Conservation (phyloP, 345 rosid genomes). For the Kernera saxatilis region DNA sequence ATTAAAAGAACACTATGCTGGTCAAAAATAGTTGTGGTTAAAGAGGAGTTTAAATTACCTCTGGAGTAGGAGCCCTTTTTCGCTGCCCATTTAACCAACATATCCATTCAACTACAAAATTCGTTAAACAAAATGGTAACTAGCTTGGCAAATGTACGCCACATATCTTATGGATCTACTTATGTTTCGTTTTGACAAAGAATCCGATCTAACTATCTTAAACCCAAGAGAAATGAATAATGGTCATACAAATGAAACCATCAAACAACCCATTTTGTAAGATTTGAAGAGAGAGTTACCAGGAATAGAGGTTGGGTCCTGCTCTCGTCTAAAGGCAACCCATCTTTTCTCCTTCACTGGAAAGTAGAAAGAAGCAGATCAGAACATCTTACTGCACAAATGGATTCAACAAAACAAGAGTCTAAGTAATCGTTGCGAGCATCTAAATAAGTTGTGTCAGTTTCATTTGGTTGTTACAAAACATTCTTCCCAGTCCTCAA, state of each 20-base stretch:
- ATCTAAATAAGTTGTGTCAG: background rate
- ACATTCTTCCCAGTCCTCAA: background rate
- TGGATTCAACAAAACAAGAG: background rate
- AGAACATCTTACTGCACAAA: slow-evolving; percentile 10
- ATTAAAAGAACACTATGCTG: background rate
- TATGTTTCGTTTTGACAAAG: slow-evolving; percentile 1
- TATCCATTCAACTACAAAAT: slow-evolving; percentile 90
- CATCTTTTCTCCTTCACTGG: slow-evolving; percentile 97
- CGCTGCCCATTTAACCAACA: slow-evolving; percentile 98
- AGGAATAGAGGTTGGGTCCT: slow-evolving; percentile 82
- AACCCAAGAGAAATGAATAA: background rate
- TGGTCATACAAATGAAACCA: background rate
- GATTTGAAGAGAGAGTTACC: slow-evolving; percentile 38
- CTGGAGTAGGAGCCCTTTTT: slow-evolving; percentile 73
- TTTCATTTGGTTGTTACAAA: background rate
- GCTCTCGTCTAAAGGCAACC: slow-evolving; percentile 76
- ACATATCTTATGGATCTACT: background rate
- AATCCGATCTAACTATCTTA: background rate
- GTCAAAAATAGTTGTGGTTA: background rate
- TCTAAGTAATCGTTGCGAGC: background rate
- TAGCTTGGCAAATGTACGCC: background rate
- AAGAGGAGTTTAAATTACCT: slow-evolving; percentile 40
- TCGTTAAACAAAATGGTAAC: background rate
- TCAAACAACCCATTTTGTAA: background rate
- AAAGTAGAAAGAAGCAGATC: slow-evolving; percentile 15